Percentiles rank a stretch among this genome's conserved stretches.
Evolutionary conservation across 352 stramenopile genomes (phyloP).

Genomic region (Aphanomyces euteiches): DNA sequence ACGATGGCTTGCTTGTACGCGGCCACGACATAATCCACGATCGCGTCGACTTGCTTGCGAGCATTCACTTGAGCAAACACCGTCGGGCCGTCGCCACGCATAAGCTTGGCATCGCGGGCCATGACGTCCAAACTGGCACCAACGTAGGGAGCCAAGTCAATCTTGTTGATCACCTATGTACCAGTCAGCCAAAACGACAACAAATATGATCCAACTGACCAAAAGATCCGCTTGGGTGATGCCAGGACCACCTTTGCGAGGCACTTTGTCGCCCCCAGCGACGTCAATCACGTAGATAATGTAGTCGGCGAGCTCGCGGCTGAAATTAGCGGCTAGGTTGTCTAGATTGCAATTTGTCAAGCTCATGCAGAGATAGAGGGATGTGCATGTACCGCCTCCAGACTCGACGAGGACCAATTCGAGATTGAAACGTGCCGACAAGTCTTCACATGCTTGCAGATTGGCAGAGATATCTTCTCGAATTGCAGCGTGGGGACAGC

Average conservation of each 20-base stretch:
- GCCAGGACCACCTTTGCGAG: slow-evolving; percentile 95
- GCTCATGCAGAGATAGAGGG: not conserved
- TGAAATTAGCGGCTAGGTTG: slow-evolving; percentile 98
- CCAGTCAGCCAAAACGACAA: not conserved
- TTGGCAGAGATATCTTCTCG: slow-evolving; percentile 97
- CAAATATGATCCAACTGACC: slow-evolving; percentile 26
- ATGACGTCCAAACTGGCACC: slow-evolving; percentile 94
- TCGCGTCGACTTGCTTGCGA: slow-evolving; percentile 83
- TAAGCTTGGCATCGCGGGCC: slow-evolving; percentile 91
- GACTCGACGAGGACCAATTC: slow-evolving; percentile 90
- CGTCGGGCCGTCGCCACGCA: slow-evolving; percentile 91
- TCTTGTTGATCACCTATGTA: slow-evolving; percentile 95
- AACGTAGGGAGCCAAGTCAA: slow-evolving; percentile 95
- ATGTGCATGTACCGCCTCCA: slow-evolving; percentile 53
- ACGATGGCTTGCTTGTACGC: slow-evolving; percentile 1
- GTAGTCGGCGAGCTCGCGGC: slow-evolving; percentile 95
- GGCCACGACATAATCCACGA: slow-evolving; percentile 71
- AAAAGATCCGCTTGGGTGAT: slow-evolving; percentile 97
- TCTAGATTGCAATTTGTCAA: slow-evolving; percentile 48
- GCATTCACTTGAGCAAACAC: slow-evolving; percentile 96
- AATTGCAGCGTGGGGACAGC: slow-evolving; percentile 96
- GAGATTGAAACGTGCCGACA: slow-evolving; percentile 85
- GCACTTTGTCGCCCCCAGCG: slow-evolving; percentile 96
- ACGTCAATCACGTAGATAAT: slow-evolving; percentile 99
- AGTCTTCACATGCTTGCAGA: slow-evolving; percentile 92